Conservation (phyloP, 2,329 filamentous ascomycete genomes). For the Ascochyta lentis region DNA sequence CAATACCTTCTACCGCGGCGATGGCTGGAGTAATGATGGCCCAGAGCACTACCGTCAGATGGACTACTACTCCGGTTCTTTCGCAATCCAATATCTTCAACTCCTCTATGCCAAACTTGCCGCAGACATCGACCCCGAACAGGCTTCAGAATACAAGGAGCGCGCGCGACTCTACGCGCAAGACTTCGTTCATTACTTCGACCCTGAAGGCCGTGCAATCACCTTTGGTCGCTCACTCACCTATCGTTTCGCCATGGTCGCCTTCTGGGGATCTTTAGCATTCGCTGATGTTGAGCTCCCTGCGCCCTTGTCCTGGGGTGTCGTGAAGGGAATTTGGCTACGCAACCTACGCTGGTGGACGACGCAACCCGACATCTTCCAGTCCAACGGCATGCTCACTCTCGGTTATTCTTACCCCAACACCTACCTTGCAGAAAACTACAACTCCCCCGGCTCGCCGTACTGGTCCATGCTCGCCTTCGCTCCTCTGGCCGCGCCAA, state of each 20-base stretch:
- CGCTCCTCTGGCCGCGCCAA: conserved; percentile 73
- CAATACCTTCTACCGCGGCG: conserved; percentile 81
- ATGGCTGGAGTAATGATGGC: conserved; percentile 83
- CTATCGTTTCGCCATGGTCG: conserved; percentile 86
- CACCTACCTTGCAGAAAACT: conserved; percentile 83
- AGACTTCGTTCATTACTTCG: conserved; percentile 79
- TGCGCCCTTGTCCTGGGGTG: conserved; percentile 75
- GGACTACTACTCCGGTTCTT: conserved; percentile 85
- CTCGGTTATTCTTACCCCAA: conserved; percentile 82
- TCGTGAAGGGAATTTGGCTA: conserved; percentile 77
- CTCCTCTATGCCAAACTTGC: conserved; percentile 77
- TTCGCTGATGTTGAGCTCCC: conserved; percentile 78
- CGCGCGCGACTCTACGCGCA: conserved; percentile 71
- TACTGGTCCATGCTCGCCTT: conserved; percentile 85
- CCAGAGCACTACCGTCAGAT: conserved; percentile 81
- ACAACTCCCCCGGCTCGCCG: conserved; percentile 75
- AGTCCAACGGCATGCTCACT: conserved; percentile 74
- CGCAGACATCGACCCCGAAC: conserved; percentile 67
- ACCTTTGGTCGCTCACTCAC: conserved; percentile 80
- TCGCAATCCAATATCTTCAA: conserved; percentile 82
- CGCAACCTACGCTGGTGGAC: conserved; percentile 83
- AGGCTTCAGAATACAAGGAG: conserved; percentile 72
- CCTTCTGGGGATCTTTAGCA: conserved; percentile 79
- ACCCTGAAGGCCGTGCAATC: conserved; percentile 72
- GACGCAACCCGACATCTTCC: conserved; percentile 76